phyloP scores from a whole-genome alignment of 352 stramenopile species.

The Pseudoperonospora humuli region DNA sequence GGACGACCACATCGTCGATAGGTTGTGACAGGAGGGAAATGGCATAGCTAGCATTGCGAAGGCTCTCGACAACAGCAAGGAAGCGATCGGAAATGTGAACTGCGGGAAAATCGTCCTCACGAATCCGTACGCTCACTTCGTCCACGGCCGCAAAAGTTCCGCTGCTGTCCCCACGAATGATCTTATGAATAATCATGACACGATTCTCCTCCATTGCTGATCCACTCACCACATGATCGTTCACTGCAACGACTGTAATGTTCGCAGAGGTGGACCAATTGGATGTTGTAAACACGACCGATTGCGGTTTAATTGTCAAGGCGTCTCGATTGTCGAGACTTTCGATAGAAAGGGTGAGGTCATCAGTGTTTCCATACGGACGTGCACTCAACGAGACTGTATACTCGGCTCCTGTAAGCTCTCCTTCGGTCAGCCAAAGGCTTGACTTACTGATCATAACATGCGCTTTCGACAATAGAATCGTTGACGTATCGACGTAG shows the following conservation, averaged over 20 bases:
- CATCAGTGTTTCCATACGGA: no score
- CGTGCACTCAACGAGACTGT: constrained; percentile 38
- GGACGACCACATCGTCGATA: no score
- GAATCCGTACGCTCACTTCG: constrained; percentile 31
- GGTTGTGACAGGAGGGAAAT: no score
- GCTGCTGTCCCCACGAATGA: constrained; percentile 22
- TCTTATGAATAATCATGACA: no score
- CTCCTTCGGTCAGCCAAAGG: no score
- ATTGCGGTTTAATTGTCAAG: constrained; percentile 20
- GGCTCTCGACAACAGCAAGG: constrained; percentile 38
- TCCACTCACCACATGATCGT: no score
- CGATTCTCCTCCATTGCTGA: no score
- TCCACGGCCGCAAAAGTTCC: constrained; percentile 36
- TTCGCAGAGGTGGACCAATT: constrained; percentile 35
- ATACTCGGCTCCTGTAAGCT: no score
- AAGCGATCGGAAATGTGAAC: constrained; percentile 46
- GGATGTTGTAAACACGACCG: constrained; percentile 27
- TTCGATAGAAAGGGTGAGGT: constrained; percentile 20
- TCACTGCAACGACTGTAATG: constrained; percentile 24
- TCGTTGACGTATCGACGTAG: constrained; percentile 27
- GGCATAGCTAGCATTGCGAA: no score
- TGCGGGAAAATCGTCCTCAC: constrained; percentile 46
- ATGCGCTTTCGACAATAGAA: constrained; percentile 29
- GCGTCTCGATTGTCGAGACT: no score
- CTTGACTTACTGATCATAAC: constrained; percentile 30